Base-by-base conservation (phyloP, 2,329 filamentous ascomycete species). In the Cercospora canescens region DNA sequence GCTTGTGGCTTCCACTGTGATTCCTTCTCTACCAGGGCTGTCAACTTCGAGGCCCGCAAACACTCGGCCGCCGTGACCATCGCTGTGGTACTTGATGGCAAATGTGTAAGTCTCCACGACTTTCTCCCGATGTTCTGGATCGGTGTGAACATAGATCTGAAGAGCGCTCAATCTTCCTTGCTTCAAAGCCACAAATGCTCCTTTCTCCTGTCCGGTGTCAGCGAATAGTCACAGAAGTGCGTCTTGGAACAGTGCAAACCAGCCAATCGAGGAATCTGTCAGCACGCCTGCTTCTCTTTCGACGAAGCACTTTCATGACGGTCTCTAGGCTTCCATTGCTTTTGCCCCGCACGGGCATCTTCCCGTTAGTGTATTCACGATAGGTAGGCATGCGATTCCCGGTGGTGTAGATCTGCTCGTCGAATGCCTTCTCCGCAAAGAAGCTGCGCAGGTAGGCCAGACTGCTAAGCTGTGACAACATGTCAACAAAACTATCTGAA, bases 31-130 rank as follows among this genome's bases (percentile, higher is more conserved):
- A 70, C 71, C 63, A 67, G 75, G 72, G 54, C 77, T 64, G 69
- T 73, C 65, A 63, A 76, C 73, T 64, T 70, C 76, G 45, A 74
- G 66, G 11, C 61, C 74, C 62, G 63, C 72, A 57, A 67, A 69
- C 64, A 50, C 37, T 11, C 58, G 69, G 21, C 52, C 67, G n/a
- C 68, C 63, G 30, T 65, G 30, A 2, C 30, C 62, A 11, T 63
- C 58, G 12, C 39, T 30, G 14, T 63, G 64, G 67, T 85, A 85
- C 21, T 79, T 78, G 71, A 86, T 81, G 5, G 77, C 79, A 68
- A 85, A 85, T 1, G 79, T 83, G 71, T 85, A 85, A 4, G 78
- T 79, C 72, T 86, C 84, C 11, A 85, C 57, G n/a, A 84, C 78
- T 58, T 73, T 67, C 35, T 71, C 57, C 2, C 72, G 70, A 6